These are phyloP conservation scores for Cucurbita ficifolia DNA, from an alignment of 306 rosid species.

Conservation along the genomic window DNA sequence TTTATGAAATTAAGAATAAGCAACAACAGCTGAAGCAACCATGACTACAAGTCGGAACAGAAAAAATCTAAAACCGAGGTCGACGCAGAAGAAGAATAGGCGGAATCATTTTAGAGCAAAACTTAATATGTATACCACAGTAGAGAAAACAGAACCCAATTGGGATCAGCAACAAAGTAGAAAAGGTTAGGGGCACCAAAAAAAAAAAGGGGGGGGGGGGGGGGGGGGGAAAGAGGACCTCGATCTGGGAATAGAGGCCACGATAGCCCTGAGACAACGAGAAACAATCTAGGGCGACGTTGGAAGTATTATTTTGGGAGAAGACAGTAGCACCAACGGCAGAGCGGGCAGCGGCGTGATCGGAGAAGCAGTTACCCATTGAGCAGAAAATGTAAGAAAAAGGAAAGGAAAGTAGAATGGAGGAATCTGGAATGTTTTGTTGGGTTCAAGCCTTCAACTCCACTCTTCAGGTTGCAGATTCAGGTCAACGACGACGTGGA, in stretches of 20 bases:
- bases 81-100: neutral
- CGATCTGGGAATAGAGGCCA: slow-evolving; percentile 90
- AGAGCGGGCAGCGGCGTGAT: slow-evolving; percentile 41
- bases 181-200: neutral
- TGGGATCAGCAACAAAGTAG: neutral
- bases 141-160: neutral
- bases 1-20: neutral
- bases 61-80: neutral
- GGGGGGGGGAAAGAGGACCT: slow-evolving; percentile 32
- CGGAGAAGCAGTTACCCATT: slow-evolving; percentile 96
- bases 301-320: slow-evolving; percentile 20
- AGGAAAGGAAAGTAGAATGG: too few species aligned
- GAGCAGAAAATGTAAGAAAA: too few species aligned
- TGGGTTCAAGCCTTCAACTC: too few species aligned
- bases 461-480: too few species aligned
- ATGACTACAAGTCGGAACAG: neutral
- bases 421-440: too few species aligned
- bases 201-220: too few species aligned
- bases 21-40: neutral
- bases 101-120: neutral
- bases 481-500: too few species aligned
- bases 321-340: slow-evolving; percentile 55
- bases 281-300: slow-evolving; percentile 57
- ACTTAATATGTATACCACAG: neutral
- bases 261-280: slow-evolving; percentile 68